Evolutionary conservation across 2,329 filamentous ascomycete species (phyloP).

Genomic region (Xylaria hypoxylon): DNA sequence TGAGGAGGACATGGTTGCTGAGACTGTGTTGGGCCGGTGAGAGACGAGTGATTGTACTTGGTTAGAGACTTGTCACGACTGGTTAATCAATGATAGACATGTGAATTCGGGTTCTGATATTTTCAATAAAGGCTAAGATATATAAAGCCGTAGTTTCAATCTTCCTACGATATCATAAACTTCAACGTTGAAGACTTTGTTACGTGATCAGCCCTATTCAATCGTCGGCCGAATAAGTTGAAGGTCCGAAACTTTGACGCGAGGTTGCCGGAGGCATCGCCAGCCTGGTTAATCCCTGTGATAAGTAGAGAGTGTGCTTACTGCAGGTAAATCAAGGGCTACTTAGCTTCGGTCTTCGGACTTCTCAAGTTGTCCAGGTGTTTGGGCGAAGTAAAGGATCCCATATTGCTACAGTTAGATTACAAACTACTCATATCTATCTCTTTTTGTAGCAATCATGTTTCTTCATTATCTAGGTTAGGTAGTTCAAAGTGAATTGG

Average conservation of each 20-base stretch:
- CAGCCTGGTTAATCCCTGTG: background rate
- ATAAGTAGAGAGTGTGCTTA: background rate
- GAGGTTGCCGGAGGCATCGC: background rate
- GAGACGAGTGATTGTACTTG: background rate
- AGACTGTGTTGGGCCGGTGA: background rate
- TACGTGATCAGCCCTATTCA: background rate
- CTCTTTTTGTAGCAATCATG: background rate
- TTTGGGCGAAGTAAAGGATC: background rate
- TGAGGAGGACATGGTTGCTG: conserved; percentile 23
- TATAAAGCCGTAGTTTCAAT: background rate
- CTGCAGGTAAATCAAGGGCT: conserved; percentile 6
- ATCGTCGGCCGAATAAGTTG: conserved; percentile 1
- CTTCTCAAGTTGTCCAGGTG: conserved; percentile 17
- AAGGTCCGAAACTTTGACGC: background rate
- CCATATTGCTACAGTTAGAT: background rate
- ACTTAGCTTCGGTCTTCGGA: conserved; percentile 21
- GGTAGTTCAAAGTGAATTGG: background rate
- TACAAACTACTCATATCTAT: background rate
- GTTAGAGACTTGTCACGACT: background rate
- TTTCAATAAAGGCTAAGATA: background rate
- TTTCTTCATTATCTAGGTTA: background rate
- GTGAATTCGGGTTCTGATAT: too few relatives aligned
- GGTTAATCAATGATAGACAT: background rate
- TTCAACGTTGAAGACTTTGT: background rate
- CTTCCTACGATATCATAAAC: background rate